Evolutionary conservation across 2,329 filamentous ascomycete genomes (phyloP), one percentile per base, ranked within the genome.

Genomic region (Coniosporium uncinatum): DNA sequence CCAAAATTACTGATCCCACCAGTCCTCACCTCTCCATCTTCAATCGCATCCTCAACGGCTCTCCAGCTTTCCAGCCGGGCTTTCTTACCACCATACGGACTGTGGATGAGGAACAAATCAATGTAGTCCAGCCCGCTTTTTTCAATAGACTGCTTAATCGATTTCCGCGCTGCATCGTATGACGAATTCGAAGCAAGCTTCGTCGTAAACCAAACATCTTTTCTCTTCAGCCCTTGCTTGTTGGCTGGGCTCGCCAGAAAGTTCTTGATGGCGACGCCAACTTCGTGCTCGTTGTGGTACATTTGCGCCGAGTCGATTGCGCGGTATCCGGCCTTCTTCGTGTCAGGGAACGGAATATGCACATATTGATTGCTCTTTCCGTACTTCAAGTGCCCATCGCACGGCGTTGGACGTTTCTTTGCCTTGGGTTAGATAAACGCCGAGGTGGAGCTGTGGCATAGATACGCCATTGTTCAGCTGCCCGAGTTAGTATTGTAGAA

Each of bases 1-100:
- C 86, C 87, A 55, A 78, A 93, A 61, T 93, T 93, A 55, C 81
- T 86, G 1, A 93, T 83, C 1, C 87, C 87, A 19, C 79, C 85
- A 47, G 76, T 81, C 55, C 65, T 80, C 22, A 88, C 68, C 63
- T 89, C 81, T 1, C 86, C 85, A 2, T 78, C 81, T 4, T 75
- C 61, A 22, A 90, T 79, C 1, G 86, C 85, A 64, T 91, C 86
- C 50, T 88, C 82, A 1, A 93, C 66, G 0, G 87, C 87, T 50
- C 67, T 75, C 86, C 87, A 93, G 53, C 83, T 86, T 29, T 84
- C 80, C 39, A 85, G 58, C 4, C 87, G 71, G 5, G 78, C 80
- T 51, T 75, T 61, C 52, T 71, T 79, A 1, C 87, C 86, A 5
- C 87, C 86, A 51, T 88, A 88, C 0, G 87, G 88, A 37, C 80